Evolutionary conservation across 345 rosid genomes (phyloP).

Genomic region (Hypericum androsaemum): DNA sequence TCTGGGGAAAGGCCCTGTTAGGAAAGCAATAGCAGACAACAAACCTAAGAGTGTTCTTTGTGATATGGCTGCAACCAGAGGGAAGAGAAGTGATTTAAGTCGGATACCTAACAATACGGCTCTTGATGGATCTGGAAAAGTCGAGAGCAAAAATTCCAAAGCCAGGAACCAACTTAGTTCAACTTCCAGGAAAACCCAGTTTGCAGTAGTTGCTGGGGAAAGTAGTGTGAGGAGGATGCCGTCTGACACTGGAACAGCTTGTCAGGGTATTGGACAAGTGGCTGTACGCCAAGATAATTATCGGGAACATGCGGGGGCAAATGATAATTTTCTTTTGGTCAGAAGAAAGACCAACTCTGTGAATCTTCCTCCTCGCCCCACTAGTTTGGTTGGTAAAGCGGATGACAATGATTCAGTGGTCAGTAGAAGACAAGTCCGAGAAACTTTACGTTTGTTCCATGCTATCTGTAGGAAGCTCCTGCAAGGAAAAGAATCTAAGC

Average conservation of each 20-base stretch:
- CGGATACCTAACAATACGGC: no score
- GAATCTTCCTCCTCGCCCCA: constrained; percentile 40
- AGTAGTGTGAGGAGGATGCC: constrained; percentile 10
- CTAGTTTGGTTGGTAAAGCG: constrained; percentile 16
- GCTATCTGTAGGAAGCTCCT: constrained; percentile 52
- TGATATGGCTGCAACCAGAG: no score
- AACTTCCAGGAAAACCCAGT: constrained; percentile 3
- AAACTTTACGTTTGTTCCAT: constrained; percentile 65
- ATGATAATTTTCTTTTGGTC: constrained; percentile 10
- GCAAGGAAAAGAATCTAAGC: constrained; percentile 62
- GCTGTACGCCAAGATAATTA: constrained; percentile 8
- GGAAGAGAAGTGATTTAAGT: no score
- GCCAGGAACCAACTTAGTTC: constrained; percentile 3
- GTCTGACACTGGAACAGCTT: constrained; percentile 6
- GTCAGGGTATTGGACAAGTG: constrained; percentile 7
- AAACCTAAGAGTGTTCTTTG: no score
- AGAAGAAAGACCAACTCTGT: constrained; percentile 19
- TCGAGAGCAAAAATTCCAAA: no score
- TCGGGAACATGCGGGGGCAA: constrained; percentile 11
- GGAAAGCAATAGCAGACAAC: no score
- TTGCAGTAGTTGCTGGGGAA: constrained; percentile 16
- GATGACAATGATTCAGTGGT: constrained; percentile 18
- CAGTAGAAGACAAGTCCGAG: constrained; percentile 61
- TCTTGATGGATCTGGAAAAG: no score
- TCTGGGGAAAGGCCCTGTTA: no score